Evolutionary conservation across 148 eudicot genomes (phyloP).

Genomic region (Spergularia bocconei): DNA sequence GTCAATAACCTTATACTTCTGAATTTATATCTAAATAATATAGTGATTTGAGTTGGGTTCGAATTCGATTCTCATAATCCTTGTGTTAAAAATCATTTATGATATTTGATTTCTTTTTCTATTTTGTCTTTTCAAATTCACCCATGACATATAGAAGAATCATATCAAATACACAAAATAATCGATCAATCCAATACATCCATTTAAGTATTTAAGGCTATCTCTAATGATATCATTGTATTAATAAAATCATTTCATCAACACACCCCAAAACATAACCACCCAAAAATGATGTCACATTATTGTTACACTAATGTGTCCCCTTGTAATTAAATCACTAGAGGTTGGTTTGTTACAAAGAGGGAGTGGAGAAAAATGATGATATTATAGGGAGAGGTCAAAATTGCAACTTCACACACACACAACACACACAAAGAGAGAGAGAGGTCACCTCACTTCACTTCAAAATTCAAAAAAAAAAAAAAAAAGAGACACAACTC

Average conservation of each 20-base stretch:
- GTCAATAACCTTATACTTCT: too few relatives aligned
- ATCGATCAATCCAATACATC: too few relatives aligned
- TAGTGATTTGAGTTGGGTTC: too few relatives aligned
- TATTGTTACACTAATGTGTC: constrained; percentile 28
- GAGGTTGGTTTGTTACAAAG: constrained; percentile 18
- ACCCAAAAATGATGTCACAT: constrained; percentile 25
- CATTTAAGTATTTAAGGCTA: too few relatives aligned
- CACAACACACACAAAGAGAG: background rate
- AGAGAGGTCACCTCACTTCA: constrained; percentile 8
- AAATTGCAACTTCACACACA: constrained; percentile 4
- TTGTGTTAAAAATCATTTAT: too few relatives aligned
- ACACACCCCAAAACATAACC: background rate
- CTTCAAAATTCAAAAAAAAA: constrained; percentile 19
- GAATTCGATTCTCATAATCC: too few relatives aligned
- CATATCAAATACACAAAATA: too few relatives aligned
- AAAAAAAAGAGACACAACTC: constrained; percentile 5
- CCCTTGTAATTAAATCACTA: constrained; percentile 20
- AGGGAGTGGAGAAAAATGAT: background rate
- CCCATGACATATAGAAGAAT: too few relatives aligned
- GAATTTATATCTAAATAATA: too few relatives aligned
- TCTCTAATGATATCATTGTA: background rate
- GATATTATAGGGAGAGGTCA: background rate
- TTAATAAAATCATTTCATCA: background rate
- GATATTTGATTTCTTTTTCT: too few relatives aligned
- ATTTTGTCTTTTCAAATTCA: too few relatives aligned